phyloP scores from a whole-genome alignment of 2,329 filamentous ascomycete genomes.

The Aureobasidium leucospermi region DNA sequence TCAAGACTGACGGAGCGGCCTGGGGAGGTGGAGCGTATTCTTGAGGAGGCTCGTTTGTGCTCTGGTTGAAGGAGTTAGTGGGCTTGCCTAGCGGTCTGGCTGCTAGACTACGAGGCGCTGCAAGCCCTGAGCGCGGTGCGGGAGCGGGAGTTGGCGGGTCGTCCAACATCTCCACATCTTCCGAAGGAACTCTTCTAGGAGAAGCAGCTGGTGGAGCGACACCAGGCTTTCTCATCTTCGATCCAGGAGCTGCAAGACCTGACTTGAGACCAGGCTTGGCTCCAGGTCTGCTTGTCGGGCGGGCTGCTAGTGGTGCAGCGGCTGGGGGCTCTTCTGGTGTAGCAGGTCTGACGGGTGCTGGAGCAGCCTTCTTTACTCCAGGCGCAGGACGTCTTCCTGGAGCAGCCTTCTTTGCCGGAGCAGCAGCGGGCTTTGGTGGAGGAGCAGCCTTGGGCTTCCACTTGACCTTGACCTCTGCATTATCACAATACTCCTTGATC shows the following conservation, averaged over 20 bases:
- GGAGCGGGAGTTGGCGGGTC: constrained; percentile 28
- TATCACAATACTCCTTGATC: constrained; percentile 84
- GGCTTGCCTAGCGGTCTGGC: constrained; percentile 80
- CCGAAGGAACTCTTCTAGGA: constrained; percentile 34
- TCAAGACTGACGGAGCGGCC: constrained; percentile 53
- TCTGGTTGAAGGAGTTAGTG: constrained; percentile 53
- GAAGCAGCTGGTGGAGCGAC: constrained; percentile 24
- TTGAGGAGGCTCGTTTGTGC: constrained; percentile 24
- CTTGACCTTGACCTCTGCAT: constrained; percentile 77
- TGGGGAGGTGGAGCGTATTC: constrained; percentile 34
- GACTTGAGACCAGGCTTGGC: constrained; percentile 37
- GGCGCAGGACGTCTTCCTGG: constrained; percentile 38
- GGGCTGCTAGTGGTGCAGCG: constrained; percentile 49
- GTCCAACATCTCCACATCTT: constrained; percentile 44
- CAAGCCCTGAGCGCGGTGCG: constrained; percentile 32
- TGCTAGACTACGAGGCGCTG: constrained; percentile 60
- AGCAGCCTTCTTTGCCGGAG: constrained; percentile 47
- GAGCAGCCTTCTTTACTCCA: constrained; percentile 41
- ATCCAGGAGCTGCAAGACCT: constrained; percentile 29
- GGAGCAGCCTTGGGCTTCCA: constrained; percentile 78
- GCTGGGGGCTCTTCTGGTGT: constrained; percentile 40
- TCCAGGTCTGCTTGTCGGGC: constrained; percentile 48
- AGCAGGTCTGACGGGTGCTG: constrained; percentile 31
- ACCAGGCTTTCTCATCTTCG: constrained; percentile 37
- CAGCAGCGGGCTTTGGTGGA: constrained; percentile 51